phyloP scores from a whole-genome alignment of 164 flowering plant genomes.

The Euptelea pleiosperma region DNA sequence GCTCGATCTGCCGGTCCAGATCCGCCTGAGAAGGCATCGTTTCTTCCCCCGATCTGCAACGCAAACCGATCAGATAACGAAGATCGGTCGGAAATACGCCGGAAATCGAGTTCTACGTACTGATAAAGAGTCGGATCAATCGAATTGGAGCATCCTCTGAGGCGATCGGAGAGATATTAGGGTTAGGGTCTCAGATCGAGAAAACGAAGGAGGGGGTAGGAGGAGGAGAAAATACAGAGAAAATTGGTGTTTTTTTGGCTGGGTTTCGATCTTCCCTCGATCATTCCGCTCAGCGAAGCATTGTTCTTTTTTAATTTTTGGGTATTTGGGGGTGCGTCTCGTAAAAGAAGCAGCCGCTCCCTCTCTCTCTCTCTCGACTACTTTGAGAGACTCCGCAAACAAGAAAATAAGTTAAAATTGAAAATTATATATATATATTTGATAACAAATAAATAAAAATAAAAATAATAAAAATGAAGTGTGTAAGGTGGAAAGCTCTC shows the following conservation, averaged over 20 bases:
- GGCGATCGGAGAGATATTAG: neutral
- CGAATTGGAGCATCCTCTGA: constrained; percentile 1
- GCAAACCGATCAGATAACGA: constrained; percentile 3
- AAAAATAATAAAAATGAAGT: neutral
- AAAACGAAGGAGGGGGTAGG: neutral
- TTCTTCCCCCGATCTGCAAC: constrained; percentile 12
- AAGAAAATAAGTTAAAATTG: neutral
- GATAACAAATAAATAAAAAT: neutral
- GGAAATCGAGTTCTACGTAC: constrained; percentile 5
- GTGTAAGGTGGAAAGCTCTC: neutral
- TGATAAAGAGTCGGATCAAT: constrained; percentile 5
- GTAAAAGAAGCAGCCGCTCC: too few species aligned
- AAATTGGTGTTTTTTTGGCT: too few species aligned
- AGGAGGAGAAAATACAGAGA: neutral
- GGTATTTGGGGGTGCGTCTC: too few species aligned
- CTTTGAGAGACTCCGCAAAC: neutral
- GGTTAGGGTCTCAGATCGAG: constrained; percentile 2
- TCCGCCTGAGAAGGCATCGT: constrained; percentile 43
- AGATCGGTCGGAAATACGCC: neutral
- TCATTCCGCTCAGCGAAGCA: too few species aligned
- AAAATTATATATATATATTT: too few species aligned
- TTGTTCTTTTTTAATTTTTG: too few species aligned
- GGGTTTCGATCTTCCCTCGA: too few species aligned
- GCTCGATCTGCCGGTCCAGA: constrained; percentile 48
- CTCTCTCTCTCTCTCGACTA: too few species aligned